Evolutionary conservation across 129 eudicot species (phyloP).

Genomic region (Dittrichia graveolens): DNA sequence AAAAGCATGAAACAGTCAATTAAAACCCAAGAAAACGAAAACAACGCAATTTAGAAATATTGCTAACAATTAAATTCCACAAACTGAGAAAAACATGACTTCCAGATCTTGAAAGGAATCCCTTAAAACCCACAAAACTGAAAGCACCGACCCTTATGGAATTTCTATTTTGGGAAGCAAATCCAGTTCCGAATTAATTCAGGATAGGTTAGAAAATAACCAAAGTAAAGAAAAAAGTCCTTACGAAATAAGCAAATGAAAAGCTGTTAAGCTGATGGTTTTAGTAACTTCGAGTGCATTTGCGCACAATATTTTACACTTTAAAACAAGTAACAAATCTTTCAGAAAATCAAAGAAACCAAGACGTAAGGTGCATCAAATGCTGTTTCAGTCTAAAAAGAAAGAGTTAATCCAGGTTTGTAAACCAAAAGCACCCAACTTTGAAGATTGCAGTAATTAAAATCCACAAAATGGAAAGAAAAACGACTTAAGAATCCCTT

Average conservation of each 20-base stretch:
- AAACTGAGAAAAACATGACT: too few relatives aligned
- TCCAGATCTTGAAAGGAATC: background rate
- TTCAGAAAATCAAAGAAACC: background rate
- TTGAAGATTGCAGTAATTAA: background rate
- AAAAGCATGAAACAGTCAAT: background rate
- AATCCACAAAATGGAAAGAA: slow-evolving; percentile 5
- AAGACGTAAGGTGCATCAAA: background rate
- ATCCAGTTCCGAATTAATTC: background rate
- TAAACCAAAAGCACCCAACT: background rate
- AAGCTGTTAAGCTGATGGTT: background rate
- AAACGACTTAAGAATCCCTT: background rate
- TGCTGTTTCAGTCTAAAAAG: too few relatives aligned
- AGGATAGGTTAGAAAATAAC: background rate
- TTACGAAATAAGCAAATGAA: background rate
- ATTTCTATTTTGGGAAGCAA: background rate
- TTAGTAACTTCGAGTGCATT: background rate
- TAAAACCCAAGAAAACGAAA: background rate
- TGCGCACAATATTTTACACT: background rate
- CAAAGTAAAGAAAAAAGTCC: background rate
- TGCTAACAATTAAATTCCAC: too few relatives aligned
- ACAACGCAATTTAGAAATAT: too few relatives aligned
- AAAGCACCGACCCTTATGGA: background rate
- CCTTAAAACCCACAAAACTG: background rate
- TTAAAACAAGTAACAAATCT: background rate
- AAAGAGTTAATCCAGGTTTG: too few relatives aligned